phyloP scores from a whole-genome alignment of 768 basidiomycete species.

The Macrolepiota albuminosa region DNA sequence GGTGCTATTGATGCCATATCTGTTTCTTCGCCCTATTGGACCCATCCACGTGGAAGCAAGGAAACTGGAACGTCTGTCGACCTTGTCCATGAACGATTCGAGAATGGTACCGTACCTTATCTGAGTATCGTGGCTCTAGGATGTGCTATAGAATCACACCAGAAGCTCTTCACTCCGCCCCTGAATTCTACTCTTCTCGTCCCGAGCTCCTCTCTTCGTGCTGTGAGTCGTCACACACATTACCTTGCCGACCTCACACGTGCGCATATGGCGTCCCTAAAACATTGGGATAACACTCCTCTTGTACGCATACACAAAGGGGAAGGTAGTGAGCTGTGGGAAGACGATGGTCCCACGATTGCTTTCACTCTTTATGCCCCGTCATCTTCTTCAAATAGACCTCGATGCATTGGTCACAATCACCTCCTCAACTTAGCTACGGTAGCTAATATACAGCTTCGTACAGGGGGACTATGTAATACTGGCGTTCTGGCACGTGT shows the following conservation, averaged over 20 bases:
- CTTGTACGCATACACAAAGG: slow-evolving; percentile 12
- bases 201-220: slow-evolving; percentile 5
- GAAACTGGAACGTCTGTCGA: not conserved
- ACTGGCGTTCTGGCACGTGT: slow-evolving; percentile 12
- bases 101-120: slow-evolving; percentile 12
- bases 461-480: slow-evolving; percentile 13
- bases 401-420: slow-evolving; percentile 4
- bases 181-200: not conserved
- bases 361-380: slow-evolving; percentile 12
- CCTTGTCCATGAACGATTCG: slow-evolving; percentile 9
- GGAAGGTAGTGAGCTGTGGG: slow-evolving; percentile 11
- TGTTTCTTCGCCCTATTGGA: slow-evolving; percentile 12
- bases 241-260: slow-evolving; percentile 5
- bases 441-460: slow-evolving; percentile 13
- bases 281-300: slow-evolving; percentile 9
- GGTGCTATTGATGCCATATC: slow-evolving; percentile 12
- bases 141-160: slow-evolving; percentile 10
- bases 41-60: slow-evolving; percentile 11
- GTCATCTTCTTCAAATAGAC: not conserved
- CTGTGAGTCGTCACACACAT: slow-evolving; percentile 8
- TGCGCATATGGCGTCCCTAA: not conserved
- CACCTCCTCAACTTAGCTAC: slow-evolving; percentile 12
- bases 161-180: slow-evolving; percentile 6
- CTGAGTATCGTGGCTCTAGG: slow-evolving; percentile 9
- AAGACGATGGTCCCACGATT: slow-evolving; percentile 13